Conservation (phyloP, 345 rosid species). For the Eucalyptus melliodora region DNA sequence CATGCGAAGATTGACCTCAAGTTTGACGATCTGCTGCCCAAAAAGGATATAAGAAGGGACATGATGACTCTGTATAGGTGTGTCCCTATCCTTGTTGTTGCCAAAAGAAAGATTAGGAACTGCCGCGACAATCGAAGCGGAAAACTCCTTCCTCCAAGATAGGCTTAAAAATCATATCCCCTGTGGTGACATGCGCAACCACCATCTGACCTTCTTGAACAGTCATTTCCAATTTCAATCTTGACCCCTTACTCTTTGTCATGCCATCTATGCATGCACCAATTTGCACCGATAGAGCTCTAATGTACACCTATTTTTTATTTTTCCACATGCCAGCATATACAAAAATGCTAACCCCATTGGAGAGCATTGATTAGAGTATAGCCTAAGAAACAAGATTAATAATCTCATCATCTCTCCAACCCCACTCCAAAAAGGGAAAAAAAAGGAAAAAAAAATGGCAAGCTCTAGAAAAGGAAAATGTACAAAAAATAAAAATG, state of each 20-base stretch:
- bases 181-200: slow-evolving; percentile 3
- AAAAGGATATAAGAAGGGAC: slow-evolving; percentile 39
- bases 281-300: background rate
- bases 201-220: slow-evolving; percentile 11
- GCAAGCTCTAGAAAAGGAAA: no score
- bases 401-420: background rate
- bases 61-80: slow-evolving; percentile 10
- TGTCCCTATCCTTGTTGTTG: slow-evolving; percentile 38
- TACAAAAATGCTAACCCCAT: background rate
- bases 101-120: slow-evolving; percentile 60
- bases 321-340: background rate
- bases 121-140: slow-evolving; percentile 54
- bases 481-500: no score
- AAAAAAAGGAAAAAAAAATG: no score
- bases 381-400: background rate
- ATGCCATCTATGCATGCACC: slow-evolving; percentile 23
- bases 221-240: slow-evolving; percentile 19
- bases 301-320: background rate
- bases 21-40: slow-evolving; percentile 48
- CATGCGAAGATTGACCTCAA: slow-evolving; percentile 28
- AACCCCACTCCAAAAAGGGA: no score
- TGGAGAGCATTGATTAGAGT: background rate
- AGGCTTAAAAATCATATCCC: slow-evolving; percentile 54
- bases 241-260: background rate
- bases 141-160: slow-evolving; percentile 60